Evolutionary conservation across 2,329 filamentous ascomycete species (phyloP).

Genomic region (Hymenoscyphus linearis): DNA sequence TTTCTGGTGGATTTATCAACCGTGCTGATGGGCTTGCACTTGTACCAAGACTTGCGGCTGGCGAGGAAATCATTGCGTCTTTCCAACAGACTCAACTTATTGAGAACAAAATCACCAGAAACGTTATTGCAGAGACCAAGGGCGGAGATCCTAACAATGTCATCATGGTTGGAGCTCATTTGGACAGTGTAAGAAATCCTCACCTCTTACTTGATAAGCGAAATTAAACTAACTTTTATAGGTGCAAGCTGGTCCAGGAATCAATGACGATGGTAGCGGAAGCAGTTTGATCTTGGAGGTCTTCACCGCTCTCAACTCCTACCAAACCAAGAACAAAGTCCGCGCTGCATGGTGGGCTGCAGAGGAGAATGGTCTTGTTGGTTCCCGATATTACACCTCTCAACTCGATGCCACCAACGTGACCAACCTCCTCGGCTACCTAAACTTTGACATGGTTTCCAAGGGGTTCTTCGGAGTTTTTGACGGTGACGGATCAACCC

Average conservation of each 20-base stretch:
- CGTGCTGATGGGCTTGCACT: constrained; percentile 13
- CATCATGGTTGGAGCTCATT: constrained; percentile 54
- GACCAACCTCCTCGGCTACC: constrained; percentile 51
- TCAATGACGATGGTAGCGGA: constrained; percentile 62
- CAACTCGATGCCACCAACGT: constrained; percentile 43
- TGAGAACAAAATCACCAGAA: constrained; percentile 14
- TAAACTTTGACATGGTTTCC: constrained; percentile 62
- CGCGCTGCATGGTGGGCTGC: constrained; percentile 61
- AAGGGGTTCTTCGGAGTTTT: constrained; percentile 50
- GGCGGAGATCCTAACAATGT: constrained; percentile 53
- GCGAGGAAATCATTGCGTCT: constrained; percentile 8
- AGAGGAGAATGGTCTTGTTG: constrained; percentile 59
- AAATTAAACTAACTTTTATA: background rate
- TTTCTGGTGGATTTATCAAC: constrained; percentile 15
- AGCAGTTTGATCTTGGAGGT: constrained; percentile 53
- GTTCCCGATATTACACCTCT: constrained; percentile 51
- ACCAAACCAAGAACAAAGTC: constrained; percentile 52
- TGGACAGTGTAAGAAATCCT: constrained; percentile 44
- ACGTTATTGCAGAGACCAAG: constrained; percentile 46
- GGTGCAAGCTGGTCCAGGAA: constrained; percentile 53
- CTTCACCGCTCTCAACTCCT: constrained; percentile 53
- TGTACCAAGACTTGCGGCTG: constrained; percentile 7
- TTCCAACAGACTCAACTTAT: constrained; percentile 16
- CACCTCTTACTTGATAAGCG: background rate
- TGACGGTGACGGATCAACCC: constrained; percentile 51